These are phyloP conservation scores for Blakeslea trispora DNA, from an alignment of 371 early-diverging fungal genomes.

Conservation along the genomic window DNA sequence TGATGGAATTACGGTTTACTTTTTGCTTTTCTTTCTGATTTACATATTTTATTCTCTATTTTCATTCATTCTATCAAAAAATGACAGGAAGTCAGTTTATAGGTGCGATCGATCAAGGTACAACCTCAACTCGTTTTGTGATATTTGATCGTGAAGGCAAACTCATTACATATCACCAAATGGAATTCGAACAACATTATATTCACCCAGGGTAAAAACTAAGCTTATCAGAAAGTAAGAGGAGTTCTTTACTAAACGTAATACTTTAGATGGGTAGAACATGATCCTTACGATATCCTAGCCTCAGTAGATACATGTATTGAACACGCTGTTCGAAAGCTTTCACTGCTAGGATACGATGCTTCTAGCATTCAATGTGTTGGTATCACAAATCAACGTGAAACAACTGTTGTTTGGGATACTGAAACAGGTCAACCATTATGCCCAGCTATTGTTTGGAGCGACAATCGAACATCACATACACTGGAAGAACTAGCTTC, in stretches of 20 bases:
- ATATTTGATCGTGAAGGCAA: slow-evolving; percentile 80
- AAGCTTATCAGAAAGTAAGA: neutral
- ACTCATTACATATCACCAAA: slow-evolving; percentile 76
- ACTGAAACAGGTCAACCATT: slow-evolving; percentile 78
- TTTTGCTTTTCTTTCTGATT: slow-evolving; percentile 11
- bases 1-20: neutral
- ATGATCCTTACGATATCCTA: slow-evolving; percentile 83
- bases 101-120: slow-evolving; percentile 94
- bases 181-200: slow-evolving; percentile 77
- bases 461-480: slow-evolving; percentile 82
- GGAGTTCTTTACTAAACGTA: neutral
- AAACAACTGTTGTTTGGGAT: slow-evolving; percentile 94
- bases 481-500: slow-evolving; percentile 68
- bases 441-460: slow-evolving; percentile 94
- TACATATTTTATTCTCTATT: slow-evolving; percentile 5
- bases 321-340: slow-evolving; percentile 64
- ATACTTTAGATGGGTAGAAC: slow-evolving; percentile 81
- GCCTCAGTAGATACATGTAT: slow-evolving; percentile 75
- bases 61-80: slow-evolving; percentile 3
- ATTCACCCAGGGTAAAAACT: slow-evolving; percentile 72
- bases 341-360: slow-evolving; percentile 62
- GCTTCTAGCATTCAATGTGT: slow-evolving; percentile 69
- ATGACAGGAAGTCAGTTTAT: slow-evolving; percentile 55
- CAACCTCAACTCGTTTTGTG: slow-evolving; percentile 88
- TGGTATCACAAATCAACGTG: slow-evolving; percentile 96